Base-by-base conservation (phyloP, 345 rosid genomes). In the Eucalyptus grandis region DNA sequence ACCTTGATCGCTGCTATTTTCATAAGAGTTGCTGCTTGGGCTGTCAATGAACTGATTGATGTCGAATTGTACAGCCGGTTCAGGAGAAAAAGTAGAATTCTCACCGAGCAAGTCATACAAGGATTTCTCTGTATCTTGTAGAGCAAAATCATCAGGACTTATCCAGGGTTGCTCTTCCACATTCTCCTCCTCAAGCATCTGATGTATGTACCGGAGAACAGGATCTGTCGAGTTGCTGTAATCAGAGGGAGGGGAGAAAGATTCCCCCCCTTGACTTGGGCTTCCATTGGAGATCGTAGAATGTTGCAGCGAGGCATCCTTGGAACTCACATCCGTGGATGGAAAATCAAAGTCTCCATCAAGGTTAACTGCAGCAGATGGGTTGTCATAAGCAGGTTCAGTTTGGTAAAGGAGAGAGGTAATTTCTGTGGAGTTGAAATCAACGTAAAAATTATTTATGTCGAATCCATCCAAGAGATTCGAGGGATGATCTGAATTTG, bases 111-210 rank as follows among this genome's bases (percentile, higher is more conserved):
- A 91, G 80, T 92, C 94, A 88, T 87, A 91, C 56, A 93, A 87
- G 27, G 94, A 92, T 89, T 87, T 92, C 90, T 93, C 95, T 5
- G 93, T 93, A 87, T 92, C 91, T 89, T 90, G 93, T 80, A 93
- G 92, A 87, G 91, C 91, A 87, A 91, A 87, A 4, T 93, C 90
- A 31, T 93, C 93, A 44, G 90, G 91, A 86, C 87, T 87, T 93
- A 91, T 90, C 83, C 94, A 89, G 81, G 92, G 92, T 40, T 91
- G 91, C 88, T 90, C 88, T 89, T 91, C 95, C 93, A 92, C 88
- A 88, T 93, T 88, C 91, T 93, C 95, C 87, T 93, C 94, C 92
- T 92, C 88, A 31, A 93, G 94, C 91, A 92, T 90, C 89, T 93
- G 89, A 89, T 53, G 90, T 89, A 93, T 91, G 89, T 90, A 93